Base-by-base conservation (phyloP, 2,329 filamentous ascomycete species). In the Parasarocladium wereldwijsianum region DNA sequence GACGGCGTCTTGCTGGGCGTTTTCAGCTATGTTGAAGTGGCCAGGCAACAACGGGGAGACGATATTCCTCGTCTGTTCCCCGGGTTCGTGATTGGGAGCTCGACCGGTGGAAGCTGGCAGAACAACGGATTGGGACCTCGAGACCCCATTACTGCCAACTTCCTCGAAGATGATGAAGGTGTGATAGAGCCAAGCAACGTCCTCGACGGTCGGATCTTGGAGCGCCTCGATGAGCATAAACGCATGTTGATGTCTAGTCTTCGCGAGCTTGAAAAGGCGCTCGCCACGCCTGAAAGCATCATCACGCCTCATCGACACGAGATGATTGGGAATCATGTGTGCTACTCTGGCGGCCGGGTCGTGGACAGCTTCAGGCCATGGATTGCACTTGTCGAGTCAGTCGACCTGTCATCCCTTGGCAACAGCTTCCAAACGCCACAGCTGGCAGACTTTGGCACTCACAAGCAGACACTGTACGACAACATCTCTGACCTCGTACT, bases 21-120 rank as follows among this genome's bases (percentile, higher is more conserved):
- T 5, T 93, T 86, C 51, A 90, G 84, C 47, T 98, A 93, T 51
- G 87, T 96, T 20, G 87, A 96, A 49, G 82, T 96, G 26, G 90
- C 90, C 11, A 75, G 84, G 41, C 83, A 93, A 50, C 90, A 96
- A 51, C 70, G 86, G 34, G 87, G 87, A 33, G 87, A 94, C 47
- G 81, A 90, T 23, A 92, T 96, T 32, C 84, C 83, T 11, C 76
- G 90, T n/a, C 64, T 96, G 3, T 78, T 92, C 32, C 90, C 90
- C 12, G 90, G 90, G 1, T 98, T 98, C 49, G 77, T 96, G 18
- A 73, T 86, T 36, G 84, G 86, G 17, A 93, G 82, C 50, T 73
- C 65, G 24, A 69, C 72, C 4, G 87, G 86, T 27, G 90, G 86
- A 21, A 87, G 76, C 51, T 98, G 90, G 90, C 82, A 77, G 43